Evolutionary conservation across 306 rosid genomes (phyloP).

Genomic region (Vicia sativa): DNA sequence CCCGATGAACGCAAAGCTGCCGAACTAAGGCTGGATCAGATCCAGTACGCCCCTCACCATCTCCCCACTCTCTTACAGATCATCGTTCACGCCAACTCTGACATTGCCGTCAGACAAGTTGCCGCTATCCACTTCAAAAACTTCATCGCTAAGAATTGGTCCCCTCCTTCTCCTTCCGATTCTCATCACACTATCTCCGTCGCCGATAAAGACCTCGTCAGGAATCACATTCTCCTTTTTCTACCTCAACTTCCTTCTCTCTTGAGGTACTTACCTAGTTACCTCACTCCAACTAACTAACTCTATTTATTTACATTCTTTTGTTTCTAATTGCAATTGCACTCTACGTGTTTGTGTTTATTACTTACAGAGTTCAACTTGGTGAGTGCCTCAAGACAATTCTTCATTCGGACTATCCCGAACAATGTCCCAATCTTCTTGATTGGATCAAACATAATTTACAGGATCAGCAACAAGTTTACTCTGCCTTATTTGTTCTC

Average conservation of each 20-base stretch:
- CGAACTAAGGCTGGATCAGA: conserved; percentile 70
- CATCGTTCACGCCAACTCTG: conserved; percentile 56
- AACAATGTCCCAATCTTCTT: conserved; percentile 83
- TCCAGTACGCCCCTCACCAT: conserved; percentile 83
- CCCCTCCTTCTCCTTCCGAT: conserved; percentile 14
- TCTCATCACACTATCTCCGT: conserved; percentile 48
- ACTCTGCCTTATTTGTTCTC: conserved; percentile 78
- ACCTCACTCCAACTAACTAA: no score
- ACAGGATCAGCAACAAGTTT: conserved; percentile 77
- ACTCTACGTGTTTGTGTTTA: neutral
- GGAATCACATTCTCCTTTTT: conserved; percentile 72
- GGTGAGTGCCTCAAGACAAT: conserved; percentile 95
- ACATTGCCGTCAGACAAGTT: conserved; percentile 76
- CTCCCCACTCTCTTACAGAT: conserved; percentile 75
- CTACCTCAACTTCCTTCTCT: conserved; percentile 77
- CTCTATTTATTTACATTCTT: no score
- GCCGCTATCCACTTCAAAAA: conserved; percentile 94
- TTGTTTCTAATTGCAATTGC: neutral
- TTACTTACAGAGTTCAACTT: conserved; percentile 69
- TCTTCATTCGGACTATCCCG: conserved; percentile 80
- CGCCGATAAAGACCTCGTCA: conserved; percentile 67
- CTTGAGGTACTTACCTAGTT: no score
- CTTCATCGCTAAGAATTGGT: conserved; percentile 84
- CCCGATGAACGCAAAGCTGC: conserved; percentile 82
- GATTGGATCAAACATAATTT: conserved; percentile 85